Evolutionary conservation across 1,284 basidiomycete genomes (phyloP), one percentile per base, ranked within the genome.

Genomic region (Cryptococcus depauperatus): DNA sequence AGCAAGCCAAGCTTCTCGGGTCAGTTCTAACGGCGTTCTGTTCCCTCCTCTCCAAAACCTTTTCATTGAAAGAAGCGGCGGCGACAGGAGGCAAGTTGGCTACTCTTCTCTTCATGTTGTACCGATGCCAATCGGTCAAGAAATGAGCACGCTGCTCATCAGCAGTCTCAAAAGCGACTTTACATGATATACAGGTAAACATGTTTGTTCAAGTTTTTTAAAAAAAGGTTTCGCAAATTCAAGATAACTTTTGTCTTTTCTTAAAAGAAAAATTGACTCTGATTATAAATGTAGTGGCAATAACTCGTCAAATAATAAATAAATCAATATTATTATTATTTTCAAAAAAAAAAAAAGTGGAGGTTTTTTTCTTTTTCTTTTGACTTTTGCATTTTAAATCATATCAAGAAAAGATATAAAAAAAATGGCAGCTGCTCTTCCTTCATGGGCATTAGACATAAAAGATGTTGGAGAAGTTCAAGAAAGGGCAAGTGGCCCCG

Each of bases 91-190:
- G 84, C 2, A 99, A 77, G 13, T 79, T 82, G 6, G 95, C 92
- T 16, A 97, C 88, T 30, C 91, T 82, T 54, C 95, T 84, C 74
- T 96, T 96, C 83, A 96, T 91, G 69, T 99, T 99, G 74, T 98
- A 99, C 43, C 92, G 78, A 72, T 98, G 95, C 68, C 88, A 83
- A 70, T 99, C 95, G 29, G 89, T 89, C 56, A 82, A 81, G 70
- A 95, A 97, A 68, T 99, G 95, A 0, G 76, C 74, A 51, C 95
- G 79, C 73, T 98, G 95, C 44, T 90, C 86, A 42, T 84, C 82
- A 9, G 90, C 81, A 21, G 82, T 79, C 41, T 78, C 71, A 68
- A 96, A 97, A 1, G 87, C 91, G 60, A 98, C 85, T 5, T 82
- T 77, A 72, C 93, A 99, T 55, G 90, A 88, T 18, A 95, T 76